Evolutionary conservation across 257 asterid genomes (phyloP).

Genomic region (Nicotiana attenuata): DNA sequence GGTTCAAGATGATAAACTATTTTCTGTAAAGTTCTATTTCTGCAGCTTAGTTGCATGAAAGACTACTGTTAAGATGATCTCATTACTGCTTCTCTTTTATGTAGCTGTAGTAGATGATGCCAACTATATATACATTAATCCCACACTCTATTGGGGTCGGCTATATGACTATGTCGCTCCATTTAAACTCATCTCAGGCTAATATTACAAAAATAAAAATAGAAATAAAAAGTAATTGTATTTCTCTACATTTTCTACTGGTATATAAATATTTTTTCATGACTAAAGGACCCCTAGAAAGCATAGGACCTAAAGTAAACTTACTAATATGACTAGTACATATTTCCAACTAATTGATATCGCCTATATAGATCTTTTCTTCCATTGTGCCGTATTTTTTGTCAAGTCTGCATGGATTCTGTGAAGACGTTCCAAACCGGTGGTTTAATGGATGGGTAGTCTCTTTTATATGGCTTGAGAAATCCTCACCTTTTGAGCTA

Average conservation of each 20-base stretch:
- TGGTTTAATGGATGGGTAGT: too few species aligned
- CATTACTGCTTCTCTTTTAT: neutral
- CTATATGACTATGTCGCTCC: too few species aligned
- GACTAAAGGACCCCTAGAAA: neutral
- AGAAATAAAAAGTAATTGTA: too few species aligned
- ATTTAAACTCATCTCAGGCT: too few species aligned
- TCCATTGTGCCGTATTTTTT: neutral
- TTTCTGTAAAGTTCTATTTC: neutral
- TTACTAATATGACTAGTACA: neutral
- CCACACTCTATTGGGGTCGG: too few species aligned
- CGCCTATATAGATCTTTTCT: neutral
- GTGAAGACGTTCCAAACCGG: neutral
- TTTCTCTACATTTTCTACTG: too few species aligned
- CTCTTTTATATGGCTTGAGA: too few species aligned
- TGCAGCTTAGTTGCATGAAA: neutral
- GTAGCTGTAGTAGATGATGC: neutral
- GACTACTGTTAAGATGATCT: neutral
- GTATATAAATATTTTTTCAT: too few species aligned
- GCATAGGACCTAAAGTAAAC: neutral
- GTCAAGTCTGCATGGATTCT: neutral
- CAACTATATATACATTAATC: neutral
- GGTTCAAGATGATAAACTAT: neutral
- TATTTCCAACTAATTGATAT: neutral
- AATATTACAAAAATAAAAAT: too few species aligned
- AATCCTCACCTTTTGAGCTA: too few species aligned